phyloP scores from a whole-genome alignment of 2,329 filamentous ascomycete genomes.

The Emericellopsis cladophorae region DNA sequence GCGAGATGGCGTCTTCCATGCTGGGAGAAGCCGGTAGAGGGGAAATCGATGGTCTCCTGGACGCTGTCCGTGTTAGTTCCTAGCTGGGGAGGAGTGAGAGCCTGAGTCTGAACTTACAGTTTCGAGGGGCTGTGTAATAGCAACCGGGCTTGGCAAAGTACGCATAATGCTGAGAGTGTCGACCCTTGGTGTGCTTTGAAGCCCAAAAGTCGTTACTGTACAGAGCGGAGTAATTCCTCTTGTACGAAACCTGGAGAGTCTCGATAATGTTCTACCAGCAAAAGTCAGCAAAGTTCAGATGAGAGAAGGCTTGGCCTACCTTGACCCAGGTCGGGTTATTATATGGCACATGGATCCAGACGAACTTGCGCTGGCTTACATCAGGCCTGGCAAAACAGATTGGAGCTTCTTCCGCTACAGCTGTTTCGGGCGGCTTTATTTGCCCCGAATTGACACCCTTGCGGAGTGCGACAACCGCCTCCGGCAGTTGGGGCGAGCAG shows the following conservation, averaged over 20 bases:
- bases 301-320: slow-evolving; percentile 16
- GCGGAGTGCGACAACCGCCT: slow-evolving; percentile 17
- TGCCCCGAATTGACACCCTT: slow-evolving; percentile 9
- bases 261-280: slow-evolving; percentile 26
- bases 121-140: slow-evolving; percentile 26
- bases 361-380: slow-evolving; percentile 30
- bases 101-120: slow-evolving; percentile 12
- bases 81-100: not conserved
- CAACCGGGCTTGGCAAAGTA: slow-evolving; percentile 36
- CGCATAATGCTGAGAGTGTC: slow-evolving; percentile 35
- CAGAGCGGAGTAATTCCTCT: slow-evolving; percentile 22
- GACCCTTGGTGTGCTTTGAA: slow-evolving; percentile 31
- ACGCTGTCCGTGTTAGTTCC: not conserved
- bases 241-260: slow-evolving; percentile 23
- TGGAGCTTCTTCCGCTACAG: slow-evolving; percentile 14
- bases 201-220: slow-evolving; percentile 35
- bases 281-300: not conserved
- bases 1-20: slow-evolving; percentile 18
- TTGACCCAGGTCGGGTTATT: slow-evolving; percentile 47
- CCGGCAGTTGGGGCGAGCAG: slow-evolving; percentile 16
- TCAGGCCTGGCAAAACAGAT: slow-evolving; percentile 19
- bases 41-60: no score
- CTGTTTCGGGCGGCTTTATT: slow-evolving; percentile 11
- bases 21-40: slow-evolving; percentile 9
- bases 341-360: slow-evolving; percentile 45